Conservation (phyloP, 306 rosid genomes). For the Prunus fruticosa region DNA sequence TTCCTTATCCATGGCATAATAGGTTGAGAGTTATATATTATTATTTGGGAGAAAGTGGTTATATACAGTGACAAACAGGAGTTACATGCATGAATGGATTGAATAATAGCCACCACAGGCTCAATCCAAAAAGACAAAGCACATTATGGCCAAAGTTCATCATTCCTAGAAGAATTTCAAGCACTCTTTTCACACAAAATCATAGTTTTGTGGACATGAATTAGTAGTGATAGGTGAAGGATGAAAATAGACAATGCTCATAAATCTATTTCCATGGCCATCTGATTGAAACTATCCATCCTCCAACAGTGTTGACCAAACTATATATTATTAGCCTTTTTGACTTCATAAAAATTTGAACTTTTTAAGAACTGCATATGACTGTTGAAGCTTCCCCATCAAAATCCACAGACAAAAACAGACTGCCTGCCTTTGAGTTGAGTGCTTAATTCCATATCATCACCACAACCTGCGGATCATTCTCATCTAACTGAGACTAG, state of each 20-base stretch:
- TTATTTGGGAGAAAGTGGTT: background rate
- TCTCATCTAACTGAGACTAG: constrained; percentile 40
- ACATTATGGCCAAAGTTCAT: background rate
- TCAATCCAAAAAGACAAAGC: background rate
- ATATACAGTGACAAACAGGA: background rate
- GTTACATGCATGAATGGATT: background rate
- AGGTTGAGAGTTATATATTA: background rate
- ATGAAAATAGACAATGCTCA: background rate
- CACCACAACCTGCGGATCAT: constrained; percentile 25
- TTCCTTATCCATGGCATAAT: background rate
- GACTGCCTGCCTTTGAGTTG: constrained; percentile 23
- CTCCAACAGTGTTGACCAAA: background rate
- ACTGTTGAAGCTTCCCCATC: constrained; percentile 15
- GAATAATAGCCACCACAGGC: background rate
- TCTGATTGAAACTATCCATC: background rate
- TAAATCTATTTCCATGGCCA: too few species aligned
- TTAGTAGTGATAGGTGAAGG: background rate
- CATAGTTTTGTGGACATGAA: background rate
- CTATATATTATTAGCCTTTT: background rate
- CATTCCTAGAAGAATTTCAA: background rate
- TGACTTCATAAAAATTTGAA: background rate
- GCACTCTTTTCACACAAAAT: background rate
- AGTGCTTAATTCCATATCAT: constrained; percentile 10
- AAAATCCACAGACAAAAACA: constrained; percentile 24
- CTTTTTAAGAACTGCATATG: background rate